These are phyloP conservation scores for Erodium chrysanthum DNA, from an alignment of 441 rosid genomes.

Conservation along the genomic window DNA sequence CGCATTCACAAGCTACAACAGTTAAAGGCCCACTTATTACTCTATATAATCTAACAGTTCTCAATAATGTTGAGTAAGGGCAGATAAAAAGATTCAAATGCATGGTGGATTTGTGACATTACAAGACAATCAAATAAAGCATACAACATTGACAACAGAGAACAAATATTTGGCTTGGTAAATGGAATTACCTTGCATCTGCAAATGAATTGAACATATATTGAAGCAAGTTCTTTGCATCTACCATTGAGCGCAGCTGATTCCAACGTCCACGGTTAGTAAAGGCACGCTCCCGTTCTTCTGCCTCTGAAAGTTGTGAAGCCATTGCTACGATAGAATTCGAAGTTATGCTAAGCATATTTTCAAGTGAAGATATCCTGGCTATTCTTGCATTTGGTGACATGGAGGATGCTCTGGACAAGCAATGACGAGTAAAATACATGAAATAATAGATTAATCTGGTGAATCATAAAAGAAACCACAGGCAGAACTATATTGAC, in stretches of 20 bases:
- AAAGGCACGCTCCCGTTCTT: slow-evolving; percentile 83
- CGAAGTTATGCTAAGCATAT: slow-evolving; percentile 84
- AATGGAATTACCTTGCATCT: slow-evolving; percentile 57
- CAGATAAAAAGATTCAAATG: neutral
- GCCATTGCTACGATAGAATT: slow-evolving; percentile 95
- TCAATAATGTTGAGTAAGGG: neutral
- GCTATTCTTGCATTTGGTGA: slow-evolving; percentile 86
- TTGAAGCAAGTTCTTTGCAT: slow-evolving; percentile 91
- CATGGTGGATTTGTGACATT: neutral
- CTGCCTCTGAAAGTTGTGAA: slow-evolving; percentile 96
- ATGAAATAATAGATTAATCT: neutral
- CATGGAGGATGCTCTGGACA: slow-evolving; percentile 80
- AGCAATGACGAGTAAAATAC: slow-evolving; percentile 11
- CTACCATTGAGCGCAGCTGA: slow-evolving; percentile 95
- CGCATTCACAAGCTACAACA: too few species aligned
- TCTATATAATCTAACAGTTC: neutral
- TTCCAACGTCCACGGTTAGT: slow-evolving; percentile 93
- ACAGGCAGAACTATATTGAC: neutral
- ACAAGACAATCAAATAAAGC: neutral
- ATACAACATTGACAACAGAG: neutral
- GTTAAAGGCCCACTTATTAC: neutral
- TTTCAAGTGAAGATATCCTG: slow-evolving; percentile 77
- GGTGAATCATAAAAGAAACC: neutral
- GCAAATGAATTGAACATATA: slow-evolving; percentile 83
- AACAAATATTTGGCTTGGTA: neutral